Evolutionary conservation across 139 green algal species (phyloP), one percentile per base, ranked within the genome.

Genomic region (Chloropicon primus): DNA sequence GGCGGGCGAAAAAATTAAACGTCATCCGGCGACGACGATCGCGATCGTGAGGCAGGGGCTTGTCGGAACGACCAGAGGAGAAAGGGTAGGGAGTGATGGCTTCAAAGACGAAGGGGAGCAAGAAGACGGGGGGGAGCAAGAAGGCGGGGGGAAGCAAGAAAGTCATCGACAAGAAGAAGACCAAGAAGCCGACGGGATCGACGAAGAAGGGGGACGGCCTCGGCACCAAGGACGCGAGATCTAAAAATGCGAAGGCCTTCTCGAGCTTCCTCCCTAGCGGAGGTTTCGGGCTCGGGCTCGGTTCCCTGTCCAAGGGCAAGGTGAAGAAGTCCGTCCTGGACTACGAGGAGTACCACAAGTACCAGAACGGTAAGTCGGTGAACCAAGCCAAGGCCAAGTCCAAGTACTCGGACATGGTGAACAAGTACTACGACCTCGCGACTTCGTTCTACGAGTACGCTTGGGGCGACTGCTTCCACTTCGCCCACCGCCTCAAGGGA

Each of bases 391-490:
- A 62, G 41, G 41, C 41, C 41, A 62, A 62, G 41, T 62, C 41
- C 76, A 75, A 22, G 22, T 41, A 26, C 25, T 2, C 28, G n/a
- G 74, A 72, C 21, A 26, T 79, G 1, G 80, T 89, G 28, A 90
- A 90, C 82, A 89, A 89, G 80, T 90, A 90, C 77, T 90, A 90
- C 75, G 85, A 90, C 62, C 79, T 90, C 22, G 83, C 86, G 24
- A 90, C 86, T 21, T 85, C 78, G 25, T 90, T 90, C 78, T 90
- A 90, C 83, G 86, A 90, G 75, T 89, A 88, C 74, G 88, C 87
- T 21, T 93, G 89, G 89, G 88, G 89, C 23, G 82, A 90, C 24
- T 89, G 83, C 2, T 93, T 93, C 82, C 89, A 93, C 80, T 93
- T 93, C 80, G 87, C 85, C 1, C 86, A 90, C 80, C 78, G 87